Percentiles rank a stretch among this genome's conserved stretches.
These are phyloP conservation scores for Chara braunii DNA, from an alignment of 139 green algal species.

Conservation along the genomic window DNA sequence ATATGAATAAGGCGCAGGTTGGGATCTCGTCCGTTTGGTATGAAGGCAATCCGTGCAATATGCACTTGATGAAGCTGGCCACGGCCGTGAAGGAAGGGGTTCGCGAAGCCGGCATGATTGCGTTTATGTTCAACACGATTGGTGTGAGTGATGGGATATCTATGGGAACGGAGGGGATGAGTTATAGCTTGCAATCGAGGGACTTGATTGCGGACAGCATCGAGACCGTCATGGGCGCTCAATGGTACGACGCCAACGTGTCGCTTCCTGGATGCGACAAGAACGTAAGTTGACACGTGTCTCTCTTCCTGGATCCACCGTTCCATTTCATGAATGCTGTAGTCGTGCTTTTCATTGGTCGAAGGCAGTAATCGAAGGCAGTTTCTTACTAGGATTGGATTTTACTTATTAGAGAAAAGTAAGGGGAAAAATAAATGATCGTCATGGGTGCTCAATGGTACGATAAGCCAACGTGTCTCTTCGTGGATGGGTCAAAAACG, in stretches of 20 bases:
- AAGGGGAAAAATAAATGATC: too few species aligned
- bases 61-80: slow-evolving; percentile 92
- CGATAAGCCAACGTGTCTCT: too few species aligned
- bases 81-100: slow-evolving; percentile 88
- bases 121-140: slow-evolving; percentile 67
- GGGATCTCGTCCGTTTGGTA: slow-evolving; percentile 94
- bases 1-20: slow-evolving; percentile 95
- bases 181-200: slow-evolving; percentile 60
- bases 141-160: slow-evolving; percentile 93
- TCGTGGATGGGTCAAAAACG: too few species aligned
- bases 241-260: slow-evolving; percentile 92
- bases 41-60: slow-evolving; percentile 99
- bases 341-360: too few species aligned
- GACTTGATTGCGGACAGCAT: slow-evolving; percentile 93
- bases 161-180: slow-evolving; percentile 99
- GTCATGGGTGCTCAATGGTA: too few species aligned
- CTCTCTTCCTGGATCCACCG: too few species aligned
- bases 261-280: slow-evolving; percentile 58
- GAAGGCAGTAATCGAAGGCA: too few species aligned
- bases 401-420: too few species aligned
- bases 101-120: slow-evolving; percentile 71
- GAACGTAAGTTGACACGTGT: slow-evolving; percentile 12
- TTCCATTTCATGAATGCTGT: not conserved
- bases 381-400: too few species aligned
- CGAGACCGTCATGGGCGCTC: slow-evolving; percentile 90